A percentile compares a stretch with the other conserved stretches of the same genome.
These are phyloP conservation scores for Saccharomycodes ludwigii DNA, from an alignment of 805 yeast species.

Conservation along the genomic window DNA sequence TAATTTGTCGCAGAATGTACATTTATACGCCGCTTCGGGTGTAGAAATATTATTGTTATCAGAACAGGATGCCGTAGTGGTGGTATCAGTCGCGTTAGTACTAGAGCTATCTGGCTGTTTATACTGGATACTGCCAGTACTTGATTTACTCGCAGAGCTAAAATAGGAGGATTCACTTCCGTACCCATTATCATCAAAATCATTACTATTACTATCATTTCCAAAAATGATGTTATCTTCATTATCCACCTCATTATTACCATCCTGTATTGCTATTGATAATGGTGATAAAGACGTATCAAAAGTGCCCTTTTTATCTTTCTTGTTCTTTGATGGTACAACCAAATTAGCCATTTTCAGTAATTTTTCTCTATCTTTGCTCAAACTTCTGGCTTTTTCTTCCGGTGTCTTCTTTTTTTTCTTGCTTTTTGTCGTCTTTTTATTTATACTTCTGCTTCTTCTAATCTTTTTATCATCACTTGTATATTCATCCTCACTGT, in stretches of 20 bases:
- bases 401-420: constrained; percentile 12
- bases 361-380: constrained; percentile 20
- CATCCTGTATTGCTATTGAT: too few species aligned
- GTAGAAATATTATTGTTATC: background rate
- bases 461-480: constrained; percentile 1
- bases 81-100: too few species aligned
- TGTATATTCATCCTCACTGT: too few species aligned
- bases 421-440: constrained; percentile 7
- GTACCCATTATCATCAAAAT: background rate
- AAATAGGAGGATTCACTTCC: too few species aligned
- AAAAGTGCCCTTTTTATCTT: too few species aligned
- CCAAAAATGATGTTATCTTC: constrained; percentile 1
- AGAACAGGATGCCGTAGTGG: background rate
- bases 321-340: too few species aligned
- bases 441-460: constrained; percentile 4
- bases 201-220: background rate
- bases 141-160: too few species aligned
- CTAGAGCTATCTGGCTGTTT: too few species aligned
- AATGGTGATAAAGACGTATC: too few species aligned
- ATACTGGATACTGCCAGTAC: too few species aligned
- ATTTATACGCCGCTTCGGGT: constrained; percentile 29
- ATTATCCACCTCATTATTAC: constrained; percentile 1
- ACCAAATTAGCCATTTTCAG: constrained; percentile 19
- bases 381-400: constrained; percentile 20
- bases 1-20: constrained; percentile 72